Evolutionary conservation across 2,329 filamentous ascomycete species (phyloP).

Genomic region (Orbilia oligospora): DNA sequence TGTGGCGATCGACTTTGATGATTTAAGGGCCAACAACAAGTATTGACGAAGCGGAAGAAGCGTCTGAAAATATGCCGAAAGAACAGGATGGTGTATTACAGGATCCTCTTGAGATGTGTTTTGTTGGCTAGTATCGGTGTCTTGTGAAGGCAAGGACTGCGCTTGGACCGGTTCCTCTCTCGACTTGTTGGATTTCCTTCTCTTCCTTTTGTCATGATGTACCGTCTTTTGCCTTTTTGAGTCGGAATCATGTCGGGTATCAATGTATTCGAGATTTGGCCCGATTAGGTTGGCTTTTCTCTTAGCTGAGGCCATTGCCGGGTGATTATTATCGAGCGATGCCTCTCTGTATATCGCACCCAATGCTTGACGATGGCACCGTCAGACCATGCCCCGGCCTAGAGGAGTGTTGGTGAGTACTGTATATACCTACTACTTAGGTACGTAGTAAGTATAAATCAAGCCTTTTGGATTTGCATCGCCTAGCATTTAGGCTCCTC

Average conservation of each 20-base stretch:
- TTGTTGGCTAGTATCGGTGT: constrained; percentile 8
- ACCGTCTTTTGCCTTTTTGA: constrained; percentile 10
- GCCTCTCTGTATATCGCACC: background rate
- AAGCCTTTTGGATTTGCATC: background rate
- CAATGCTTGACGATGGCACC: background rate
- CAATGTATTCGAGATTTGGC: constrained; percentile 48
- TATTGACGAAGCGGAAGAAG: constrained; percentile 80
- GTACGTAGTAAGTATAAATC: too few species aligned
- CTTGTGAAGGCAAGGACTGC: constrained; percentile 61
- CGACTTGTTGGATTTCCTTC: constrained; percentile 23
- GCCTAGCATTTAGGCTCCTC: background rate
- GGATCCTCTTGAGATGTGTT: constrained; percentile 17
- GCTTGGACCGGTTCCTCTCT: constrained; percentile 63
- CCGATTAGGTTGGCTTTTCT: constrained; percentile 42
- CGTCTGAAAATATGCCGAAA: constrained; percentile 77
- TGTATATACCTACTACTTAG: too few species aligned
- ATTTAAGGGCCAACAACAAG: constrained; percentile 67
- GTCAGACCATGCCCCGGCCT: background rate
- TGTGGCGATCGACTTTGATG: constrained; percentile 40
- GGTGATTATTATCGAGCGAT: background rate
- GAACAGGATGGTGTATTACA: constrained; percentile 73
- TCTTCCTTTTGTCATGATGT: constrained; percentile 44
- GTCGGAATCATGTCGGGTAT: constrained; percentile 1
- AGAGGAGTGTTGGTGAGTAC: background rate
- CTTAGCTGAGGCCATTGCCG: constrained; percentile 28